Base-by-base conservation (phyloP, 805 yeast genomes). In the Saccharomycopsis fibuligera region DNA sequence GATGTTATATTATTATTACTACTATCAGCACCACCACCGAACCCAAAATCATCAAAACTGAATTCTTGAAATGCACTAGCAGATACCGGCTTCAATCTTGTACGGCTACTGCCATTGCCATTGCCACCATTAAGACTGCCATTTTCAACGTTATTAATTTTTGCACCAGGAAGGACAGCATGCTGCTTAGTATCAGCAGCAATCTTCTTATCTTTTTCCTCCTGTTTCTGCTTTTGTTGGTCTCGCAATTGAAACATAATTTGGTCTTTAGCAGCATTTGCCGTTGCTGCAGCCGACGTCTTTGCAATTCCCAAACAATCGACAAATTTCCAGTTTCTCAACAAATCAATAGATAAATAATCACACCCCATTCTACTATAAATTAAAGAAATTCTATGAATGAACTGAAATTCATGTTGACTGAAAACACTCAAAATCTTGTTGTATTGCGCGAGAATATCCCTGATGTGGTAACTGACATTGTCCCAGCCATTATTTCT, bases 321-420 rank as follows among this genome's bases (percentile, higher is more conserved):
- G 3, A 37, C 24, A 31, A 88, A 89, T 27, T 66, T 66, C 96
- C 96, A 90, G 51, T 76, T 78, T 42, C 69, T 70, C 1, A 83
- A 68, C 41, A 89, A 62, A 45, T 78, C 73, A 22, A 86, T 60
- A 0, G 89, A 80, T 37, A 91, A 62, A 51, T 80, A 76, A 58
- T 90, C 95, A 65, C 98, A 90, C 0, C 98, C 98, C 96, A 90
- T 87, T 49, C 95, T 70, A 14, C 78, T 72, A 58, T 88, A 86
- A 53, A 88, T 82, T 33, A 74, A 68, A 5, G 85, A 73, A 5
- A 82, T 83, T 54, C 80, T 76, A 10, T 76, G 58, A 14, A 89
- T 73, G 58, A 83, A 81, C 3, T 72, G 68, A 48, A 75, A 78
- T 58, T 91, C 97, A 3, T 59, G 47, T 9, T 55, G 65, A 8